phyloP scores from a whole-genome alignment of 2,329 filamentous ascomycete species.

The Endothia cerciana region DNA sequence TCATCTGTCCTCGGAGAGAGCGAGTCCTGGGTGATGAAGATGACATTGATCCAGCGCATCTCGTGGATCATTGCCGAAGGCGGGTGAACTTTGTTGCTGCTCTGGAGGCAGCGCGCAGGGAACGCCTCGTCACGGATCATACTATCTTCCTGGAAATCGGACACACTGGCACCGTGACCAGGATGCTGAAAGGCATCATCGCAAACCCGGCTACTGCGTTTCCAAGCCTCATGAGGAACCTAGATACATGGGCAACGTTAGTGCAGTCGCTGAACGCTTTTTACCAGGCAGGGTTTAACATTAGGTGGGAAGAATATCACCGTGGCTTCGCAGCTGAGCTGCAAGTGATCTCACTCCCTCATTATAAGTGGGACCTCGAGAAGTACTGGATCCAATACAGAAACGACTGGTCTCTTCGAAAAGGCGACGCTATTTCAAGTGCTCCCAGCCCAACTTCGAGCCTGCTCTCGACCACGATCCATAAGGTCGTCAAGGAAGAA shows the following conservation, averaged over 20 bases:
- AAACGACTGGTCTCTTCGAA: conserved; percentile 22
- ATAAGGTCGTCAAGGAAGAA: conserved; percentile 6
- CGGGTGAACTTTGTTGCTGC: not conserved
- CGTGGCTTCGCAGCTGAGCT: conserved; percentile 1
- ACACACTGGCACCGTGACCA: not conserved
- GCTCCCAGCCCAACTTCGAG: not conserved
- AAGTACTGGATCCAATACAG: conserved; percentile 24
- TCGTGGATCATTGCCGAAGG: not conserved
- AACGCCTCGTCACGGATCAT: conserved; percentile 1
- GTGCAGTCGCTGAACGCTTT: conserved; percentile 4
- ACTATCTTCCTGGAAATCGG: conserved; percentile 4
- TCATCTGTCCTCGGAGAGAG: not conserved
- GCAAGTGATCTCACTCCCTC: conserved; percentile 12
- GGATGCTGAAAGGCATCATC: not conserved
- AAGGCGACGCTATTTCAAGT: conserved; percentile 15
- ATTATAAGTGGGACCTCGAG: conserved; percentile 23
- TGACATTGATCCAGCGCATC: not conserved
- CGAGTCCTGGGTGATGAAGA: not conserved
- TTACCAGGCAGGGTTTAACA: conserved; percentile 3
- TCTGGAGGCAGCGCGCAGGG: not conserved
- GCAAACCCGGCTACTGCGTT: not conserved
- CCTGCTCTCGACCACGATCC: conserved; percentile 17
- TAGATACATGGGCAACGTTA: conserved; percentile 14
- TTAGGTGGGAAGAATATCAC: conserved; percentile 17
- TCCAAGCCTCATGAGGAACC: not conserved